phyloP scores from a whole-genome alignment of 2,329 filamentous ascomycete genomes.

The Colletotrichum sidae region DNA sequence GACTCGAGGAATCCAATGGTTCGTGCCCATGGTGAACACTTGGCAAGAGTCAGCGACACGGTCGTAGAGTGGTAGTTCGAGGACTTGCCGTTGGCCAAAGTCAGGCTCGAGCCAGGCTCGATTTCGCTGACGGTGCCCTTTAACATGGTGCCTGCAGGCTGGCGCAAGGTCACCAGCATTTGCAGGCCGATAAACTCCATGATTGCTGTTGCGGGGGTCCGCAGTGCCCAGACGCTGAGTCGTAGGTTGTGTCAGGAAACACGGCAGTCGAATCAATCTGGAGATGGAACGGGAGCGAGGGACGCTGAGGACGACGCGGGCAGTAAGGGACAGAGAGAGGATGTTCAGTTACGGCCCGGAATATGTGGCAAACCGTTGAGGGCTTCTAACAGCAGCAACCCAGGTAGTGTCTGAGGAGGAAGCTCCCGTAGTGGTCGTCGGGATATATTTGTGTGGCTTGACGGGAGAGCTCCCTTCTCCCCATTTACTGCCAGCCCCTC shows the following conservation, averaged over 20 bases:
- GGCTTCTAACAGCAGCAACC: too few species aligned
- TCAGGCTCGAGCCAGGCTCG: conserved; percentile 73
- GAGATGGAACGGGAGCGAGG: background rate
- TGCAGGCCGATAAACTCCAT: conserved; percentile 84
- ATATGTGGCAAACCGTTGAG: conserved; percentile 11
- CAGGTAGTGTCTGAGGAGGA: too few species aligned
- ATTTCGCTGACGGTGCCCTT: conserved; percentile 79
- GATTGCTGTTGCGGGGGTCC: conserved; percentile 38
- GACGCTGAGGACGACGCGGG: background rate
- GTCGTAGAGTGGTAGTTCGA: background rate
- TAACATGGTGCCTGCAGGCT: conserved; percentile 72
- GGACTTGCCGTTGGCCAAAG: conserved; percentile 76
- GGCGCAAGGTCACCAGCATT: conserved; percentile 78
- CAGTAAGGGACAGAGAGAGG: background rate
- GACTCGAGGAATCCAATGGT: conserved; percentile 52
- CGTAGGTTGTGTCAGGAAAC: conserved; percentile 23
- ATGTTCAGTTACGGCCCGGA: background rate
- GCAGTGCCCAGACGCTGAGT: conserved; percentile 24
- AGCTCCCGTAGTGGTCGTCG: background rate
- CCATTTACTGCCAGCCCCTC: conserved; percentile 18
- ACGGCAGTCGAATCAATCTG: conserved; percentile 7
- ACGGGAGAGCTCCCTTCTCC: conserved; percentile 29
- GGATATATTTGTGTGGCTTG: conserved; percentile 23
- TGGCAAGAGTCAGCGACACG: conserved; percentile 9
- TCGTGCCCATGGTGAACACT: conserved; percentile 54